Evolutionary conservation across 2,329 filamentous ascomycete species (phyloP).

Genomic region (Diplocarpon rosae): DNA sequence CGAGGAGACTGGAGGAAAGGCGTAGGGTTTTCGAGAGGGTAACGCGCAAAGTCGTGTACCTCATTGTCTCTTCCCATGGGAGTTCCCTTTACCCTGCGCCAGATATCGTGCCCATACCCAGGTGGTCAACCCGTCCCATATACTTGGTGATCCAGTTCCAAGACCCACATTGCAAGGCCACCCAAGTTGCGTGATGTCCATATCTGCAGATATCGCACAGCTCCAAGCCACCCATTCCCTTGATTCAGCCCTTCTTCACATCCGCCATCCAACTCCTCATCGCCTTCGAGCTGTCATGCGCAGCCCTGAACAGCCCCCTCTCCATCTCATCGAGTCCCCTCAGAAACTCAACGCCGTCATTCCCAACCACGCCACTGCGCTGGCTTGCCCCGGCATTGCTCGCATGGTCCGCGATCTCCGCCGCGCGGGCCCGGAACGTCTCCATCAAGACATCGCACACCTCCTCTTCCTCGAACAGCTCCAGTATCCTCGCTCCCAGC

Average conservation of each 20-base stretch:
- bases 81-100: background rate
- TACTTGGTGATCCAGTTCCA: background rate
- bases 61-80: background rate
- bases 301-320: slow-evolving; percentile 60
- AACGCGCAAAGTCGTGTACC: background rate
- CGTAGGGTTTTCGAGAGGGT: background rate
- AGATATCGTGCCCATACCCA: slow-evolving; percentile 3
- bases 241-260: slow-evolving; percentile 22
- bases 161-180: background rate
- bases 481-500: slow-evolving; percentile 73
- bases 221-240: background rate
- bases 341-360: slow-evolving; percentile 71
- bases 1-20: background rate
- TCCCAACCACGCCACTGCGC: slow-evolving; percentile 56
- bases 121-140: background rate
- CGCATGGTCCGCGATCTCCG: slow-evolving; percentile 79
- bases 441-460: slow-evolving; percentile 59
- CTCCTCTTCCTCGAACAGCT: slow-evolving; percentile 84
- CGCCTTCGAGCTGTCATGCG: slow-evolving; percentile 62
- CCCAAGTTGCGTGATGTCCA: too few species aligned
- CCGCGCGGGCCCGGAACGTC: slow-evolving; percentile 72
- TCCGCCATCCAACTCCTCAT: slow-evolving; percentile 56
- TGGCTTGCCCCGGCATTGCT: slow-evolving; percentile 69
- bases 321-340: slow-evolving; percentile 86
- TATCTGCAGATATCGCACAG: too few species aligned